Evolutionary conservation across 1,139 yeast species (phyloP).

Genomic region (Yamadazyma triangularis): DNA sequence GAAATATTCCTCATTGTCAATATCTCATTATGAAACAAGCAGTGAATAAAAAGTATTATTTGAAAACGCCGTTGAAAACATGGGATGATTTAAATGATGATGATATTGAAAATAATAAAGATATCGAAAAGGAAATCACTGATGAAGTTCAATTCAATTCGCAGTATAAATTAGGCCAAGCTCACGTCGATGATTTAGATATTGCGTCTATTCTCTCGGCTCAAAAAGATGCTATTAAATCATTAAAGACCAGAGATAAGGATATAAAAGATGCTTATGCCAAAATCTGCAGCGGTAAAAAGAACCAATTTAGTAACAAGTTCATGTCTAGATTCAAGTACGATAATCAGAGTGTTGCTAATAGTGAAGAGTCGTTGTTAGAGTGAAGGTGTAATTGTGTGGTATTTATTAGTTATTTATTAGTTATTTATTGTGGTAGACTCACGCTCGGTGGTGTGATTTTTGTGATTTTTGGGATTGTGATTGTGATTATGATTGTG

Average conservation of each 20-base stretch:
- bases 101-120: conserved; percentile 33
- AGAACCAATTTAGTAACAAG: conserved; percentile 10
- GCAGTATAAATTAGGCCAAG: conserved; percentile 21
- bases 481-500: no score
- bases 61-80: conserved; percentile 52
- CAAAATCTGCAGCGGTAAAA: conserved; percentile 12
- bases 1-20: conserved; percentile 81
- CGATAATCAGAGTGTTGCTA: conserved; percentile 28
- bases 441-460: no score
- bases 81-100: conserved; percentile 55
- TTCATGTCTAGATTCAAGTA: conserved; percentile 16
- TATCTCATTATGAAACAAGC: conserved; percentile 71
- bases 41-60: conserved; percentile 39
- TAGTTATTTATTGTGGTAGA: no score
- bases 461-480: no score
- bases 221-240: conserved; percentile 39
- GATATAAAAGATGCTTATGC: conserved; percentile 31
- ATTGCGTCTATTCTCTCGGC: conserved; percentile 40
- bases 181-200: conserved; percentile 38
- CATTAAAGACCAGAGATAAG: conserved; percentile 34
- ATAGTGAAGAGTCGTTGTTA: conserved; percentile 18
- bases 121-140: conserved; percentile 36
- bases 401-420: no score
- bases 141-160: conserved; percentile 43
- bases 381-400: no score